These are phyloP conservation scores for Parachaetomium inaequale DNA, from an alignment of 495 filamentous ascomycete species.

Conservation along the genomic window DNA sequence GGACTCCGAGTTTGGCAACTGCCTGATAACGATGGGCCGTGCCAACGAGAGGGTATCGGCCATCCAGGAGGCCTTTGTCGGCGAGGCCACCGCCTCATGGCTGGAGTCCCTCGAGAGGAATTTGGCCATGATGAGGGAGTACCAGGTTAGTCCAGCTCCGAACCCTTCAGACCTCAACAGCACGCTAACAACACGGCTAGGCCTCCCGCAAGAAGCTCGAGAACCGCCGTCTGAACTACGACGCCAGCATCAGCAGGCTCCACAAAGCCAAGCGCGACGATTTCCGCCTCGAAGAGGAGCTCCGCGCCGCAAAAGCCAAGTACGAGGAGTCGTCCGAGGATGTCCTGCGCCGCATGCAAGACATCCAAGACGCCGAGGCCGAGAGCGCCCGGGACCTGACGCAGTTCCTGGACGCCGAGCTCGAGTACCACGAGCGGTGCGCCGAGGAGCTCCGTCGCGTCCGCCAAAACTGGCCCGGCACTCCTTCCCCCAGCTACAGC, in stretches of 20 bases:
- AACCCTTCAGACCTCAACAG: not conserved
- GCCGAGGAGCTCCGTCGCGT: slow-evolving; percentile 61
- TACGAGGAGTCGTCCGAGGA: slow-evolving; percentile 96
- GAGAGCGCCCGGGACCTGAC: slow-evolving; percentile 80
- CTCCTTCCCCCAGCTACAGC: slow-evolving; percentile 20
- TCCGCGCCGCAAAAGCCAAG: slow-evolving; percentile 86
- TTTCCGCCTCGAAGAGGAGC: slow-evolving; percentile 88
- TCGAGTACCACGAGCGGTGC: slow-evolving; percentile 87
- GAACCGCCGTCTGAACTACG: slow-evolving; percentile 82
- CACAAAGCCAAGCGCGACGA: slow-evolving; percentile 93
- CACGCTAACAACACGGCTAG: slow-evolving; percentile 37
- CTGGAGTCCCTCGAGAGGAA: slow-evolving; percentile 87
- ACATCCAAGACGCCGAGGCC: slow-evolving; percentile 86
- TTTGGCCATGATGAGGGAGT: slow-evolving; percentile 94
- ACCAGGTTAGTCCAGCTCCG: slow-evolving; percentile 55
- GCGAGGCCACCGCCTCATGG: slow-evolving; percentile 81
- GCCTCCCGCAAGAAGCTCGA: slow-evolving; percentile 92
- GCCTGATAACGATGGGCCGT: slow-evolving; percentile 74
- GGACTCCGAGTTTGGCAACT: slow-evolving; percentile 90
- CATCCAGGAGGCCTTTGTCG: slow-evolving; percentile 80
- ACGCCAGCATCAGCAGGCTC: slow-evolving; percentile 86
- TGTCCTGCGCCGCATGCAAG: slow-evolving; percentile 88
- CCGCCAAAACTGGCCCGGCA: slow-evolving; percentile 46
- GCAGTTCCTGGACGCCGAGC: slow-evolving; percentile 81
- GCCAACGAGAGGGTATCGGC: slow-evolving; percentile 86